Evolutionary conservation across 2,329 filamentous ascomycete species (phyloP), one percentile per base, ranked within the genome.

Genomic region (Teratosphaeriaceae sp.): DNA sequence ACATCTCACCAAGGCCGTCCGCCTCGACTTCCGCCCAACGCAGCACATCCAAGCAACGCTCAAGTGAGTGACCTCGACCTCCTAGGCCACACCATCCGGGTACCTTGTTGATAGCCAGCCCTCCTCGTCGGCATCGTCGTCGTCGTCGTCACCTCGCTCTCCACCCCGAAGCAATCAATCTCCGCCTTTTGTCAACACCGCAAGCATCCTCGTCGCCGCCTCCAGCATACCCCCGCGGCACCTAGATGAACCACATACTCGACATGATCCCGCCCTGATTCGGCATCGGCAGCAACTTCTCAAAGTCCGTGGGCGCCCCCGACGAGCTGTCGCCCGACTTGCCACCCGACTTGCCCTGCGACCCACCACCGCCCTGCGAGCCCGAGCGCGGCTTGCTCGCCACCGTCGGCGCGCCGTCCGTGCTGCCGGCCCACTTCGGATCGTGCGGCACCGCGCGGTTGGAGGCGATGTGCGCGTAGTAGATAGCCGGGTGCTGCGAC

Each of bases 401-500:
- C 16, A 38, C 48, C 4, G 48, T 40, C 19, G 35, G 44, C 22
- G 35, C 43, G 13, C 45, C 50, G 15, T 56, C 53, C 18, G 40
- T 51, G 44, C 45, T 51, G 38, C 47, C 49, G 29, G 47, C 50
- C 53, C 61, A 65, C 21, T 62, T 61, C 48, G 75, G 70, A 56
- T 90, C 82, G 51, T 98, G 92, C 3, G 80, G 72, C 42, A 81
- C 80, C 16, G 86, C 88, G 38, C 92, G 85, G 45, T 80, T 79
- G 7, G 88, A 84, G 24, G 89, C 88, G 50, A 98, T 67, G 65
- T 98, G 92, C 0, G 94, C 88, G 55, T 98, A 98, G 73, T 98
- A 98, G 0, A 97, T 84, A 0, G 92, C 88, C 0, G 92, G 92
- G 52, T 77, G 85, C 0, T 92, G 66, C 0, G 89, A 96, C 0